A percentile compares a stretch with the other conserved stretches of the same genome.
Evolutionary conservation across 2,329 filamentous ascomycete species (phyloP).

Genomic region (Pyricularia pennisetigena): DNA sequence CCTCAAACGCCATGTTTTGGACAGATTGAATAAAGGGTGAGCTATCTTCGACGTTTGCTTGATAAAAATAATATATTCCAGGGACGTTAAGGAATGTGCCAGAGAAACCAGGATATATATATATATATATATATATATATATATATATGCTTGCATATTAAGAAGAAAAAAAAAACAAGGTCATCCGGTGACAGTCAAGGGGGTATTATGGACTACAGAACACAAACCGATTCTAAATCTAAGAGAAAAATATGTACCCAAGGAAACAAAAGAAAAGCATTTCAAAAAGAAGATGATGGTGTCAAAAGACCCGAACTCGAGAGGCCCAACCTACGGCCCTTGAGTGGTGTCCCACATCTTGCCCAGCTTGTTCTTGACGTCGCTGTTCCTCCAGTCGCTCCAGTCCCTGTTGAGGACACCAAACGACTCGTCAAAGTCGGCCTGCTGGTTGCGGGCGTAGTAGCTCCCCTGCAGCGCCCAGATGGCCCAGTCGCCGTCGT

Average conservation of each 20-base stretch:
- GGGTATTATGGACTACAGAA: neutral
- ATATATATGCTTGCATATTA: neutral
- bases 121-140: neutral
- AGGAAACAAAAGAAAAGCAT: neutral
- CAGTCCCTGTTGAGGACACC: slow-evolving; percentile 28
- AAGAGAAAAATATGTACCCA: neutral
- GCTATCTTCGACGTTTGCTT: neutral
- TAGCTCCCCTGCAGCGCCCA: slow-evolving; percentile 51
- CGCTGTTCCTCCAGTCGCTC: slow-evolving; percentile 26
- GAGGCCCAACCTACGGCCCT: slow-evolving; percentile 13
- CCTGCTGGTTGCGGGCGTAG: slow-evolving; percentile 39
- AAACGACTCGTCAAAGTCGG: slow-evolving; percentile 43
- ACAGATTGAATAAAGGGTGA: neutral
- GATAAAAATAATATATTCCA: neutral
- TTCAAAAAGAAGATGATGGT: neutral
- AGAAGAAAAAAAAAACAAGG: neutral
- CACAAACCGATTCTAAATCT: neutral
- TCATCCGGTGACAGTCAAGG: neutral
- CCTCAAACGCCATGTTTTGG: neutral
- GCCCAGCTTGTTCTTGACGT: slow-evolving; percentile 24
- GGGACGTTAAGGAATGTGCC: neutral
- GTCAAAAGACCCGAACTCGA: neutral
- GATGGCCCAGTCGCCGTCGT: slow-evolving; percentile 49
- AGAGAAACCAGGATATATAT: neutral
- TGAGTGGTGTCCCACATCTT: slow-evolving; percentile 28